Conservation (phyloP, 495 filamentous ascomycete genomes). For the Ramalina peruviana region DNA sequence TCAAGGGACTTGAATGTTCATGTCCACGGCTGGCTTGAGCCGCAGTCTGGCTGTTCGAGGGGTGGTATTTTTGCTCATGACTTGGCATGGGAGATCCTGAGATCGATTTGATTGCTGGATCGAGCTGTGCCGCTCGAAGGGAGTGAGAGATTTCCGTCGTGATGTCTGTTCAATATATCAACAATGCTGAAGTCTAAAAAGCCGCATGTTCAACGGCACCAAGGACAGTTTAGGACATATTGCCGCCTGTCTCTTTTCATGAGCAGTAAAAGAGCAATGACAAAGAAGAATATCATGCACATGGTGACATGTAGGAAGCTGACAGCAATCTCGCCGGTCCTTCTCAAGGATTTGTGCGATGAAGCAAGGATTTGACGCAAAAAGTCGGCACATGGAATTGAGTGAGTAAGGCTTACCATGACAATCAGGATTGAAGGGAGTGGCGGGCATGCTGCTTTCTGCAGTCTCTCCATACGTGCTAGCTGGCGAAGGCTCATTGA, state of each 20-base stretch:
- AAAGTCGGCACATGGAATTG: no score
- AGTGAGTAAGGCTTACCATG: slow-evolving; percentile 8
- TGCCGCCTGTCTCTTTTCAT: no score
- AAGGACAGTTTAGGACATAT: no score
- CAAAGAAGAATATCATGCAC: no score
- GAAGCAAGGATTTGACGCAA: no score
- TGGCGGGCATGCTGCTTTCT: slow-evolving; percentile 19
- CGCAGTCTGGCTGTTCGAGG: slow-evolving; percentile 1
- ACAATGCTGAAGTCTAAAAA: no score
- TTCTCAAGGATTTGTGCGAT: no score
- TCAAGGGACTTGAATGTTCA: slow-evolving; percentile 4
- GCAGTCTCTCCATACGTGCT: slow-evolving; percentile 24
- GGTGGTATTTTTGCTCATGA: slow-evolving; percentile 1
- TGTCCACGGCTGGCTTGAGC: background rate
- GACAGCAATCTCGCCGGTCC: no score
- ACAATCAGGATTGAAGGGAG: slow-evolving; percentile 12
- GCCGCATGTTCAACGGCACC: background rate
- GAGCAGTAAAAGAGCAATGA: no score
- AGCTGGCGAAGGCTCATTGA: slow-evolving; percentile 24
- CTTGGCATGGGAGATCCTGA: slow-evolving; percentile 11
- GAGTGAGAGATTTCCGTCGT: slow-evolving; percentile 8
- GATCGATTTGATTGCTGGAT: slow-evolving; percentile 11
- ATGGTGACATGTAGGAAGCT: no score
- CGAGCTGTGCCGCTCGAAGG: slow-evolving; percentile 6
- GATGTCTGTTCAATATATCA: background rate